Base-by-base conservation (phyloP, 176 grass and related monocot species). In the Typha latifolia region DNA sequence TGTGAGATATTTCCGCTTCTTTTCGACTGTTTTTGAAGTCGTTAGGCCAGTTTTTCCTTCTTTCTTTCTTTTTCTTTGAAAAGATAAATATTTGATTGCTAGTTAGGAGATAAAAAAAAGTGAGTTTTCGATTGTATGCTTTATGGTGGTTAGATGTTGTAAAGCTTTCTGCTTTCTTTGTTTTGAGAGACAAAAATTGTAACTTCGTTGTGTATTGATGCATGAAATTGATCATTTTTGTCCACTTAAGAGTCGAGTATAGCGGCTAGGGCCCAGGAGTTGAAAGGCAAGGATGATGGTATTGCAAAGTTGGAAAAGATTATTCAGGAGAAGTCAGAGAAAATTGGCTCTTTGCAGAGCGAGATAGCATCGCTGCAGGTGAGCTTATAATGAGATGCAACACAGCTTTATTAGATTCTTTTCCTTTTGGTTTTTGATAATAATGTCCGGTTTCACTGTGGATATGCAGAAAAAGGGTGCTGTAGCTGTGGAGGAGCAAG, bases 341-440 rank as follows among this genome's bases (percentile, higher is more conserved):
- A 77, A 49, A 81, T 99, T 73, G 9, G 64, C 71, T 69, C 71
- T 66, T 77, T 90, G 61, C 81, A 90, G 75, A 72, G 65, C 48
- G 76, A 99, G 62, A 89, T 82, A 73, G 69, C 72, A 79, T 87
- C 67, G 5, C 62, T 87, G 61, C 71, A 99, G 86, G 88, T 83
- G 59, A 68, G 49, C 43, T 37, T 55, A 67, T 66, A 49, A 10
- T 47, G 12, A 18, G 2, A 26, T 3, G 14, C 11, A 19, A 59
- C 3, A 22, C n/a, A 16, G 10, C 0, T 6, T 57, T 57, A 57
- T 3, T 14, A 18, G 16, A 57, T 57, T 59, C 16, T n/a, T 14
- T 59, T 59, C 20, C 20, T 16, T 59, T 12, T 57, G 15, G 53
- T 4, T 20, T 57, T 57, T 10, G 19, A 8, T 14, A 57, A 57